Evolutionary conservation across 2,329 filamentous ascomycete genomes (phyloP).

Genomic region (Cercospora sp.): DNA sequence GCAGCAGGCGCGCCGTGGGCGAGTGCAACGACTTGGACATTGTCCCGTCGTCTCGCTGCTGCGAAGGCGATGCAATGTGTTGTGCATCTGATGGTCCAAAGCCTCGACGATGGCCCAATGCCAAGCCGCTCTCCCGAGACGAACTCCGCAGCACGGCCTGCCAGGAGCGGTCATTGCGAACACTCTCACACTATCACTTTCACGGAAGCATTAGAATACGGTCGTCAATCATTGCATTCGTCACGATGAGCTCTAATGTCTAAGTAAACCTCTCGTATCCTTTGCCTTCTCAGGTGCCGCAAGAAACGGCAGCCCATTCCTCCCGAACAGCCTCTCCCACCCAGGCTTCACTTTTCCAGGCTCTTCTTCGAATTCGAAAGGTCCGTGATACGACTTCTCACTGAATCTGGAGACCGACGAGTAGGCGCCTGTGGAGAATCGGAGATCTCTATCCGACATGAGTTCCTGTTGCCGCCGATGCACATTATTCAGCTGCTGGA

Average conservation of each 20-base stretch:
- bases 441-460: not conserved
- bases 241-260: not conserved
- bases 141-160: not conserved
- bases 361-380: conserved; percentile 19
- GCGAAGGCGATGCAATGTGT: not conserved
- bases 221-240: not conserved
- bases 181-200: not conserved
- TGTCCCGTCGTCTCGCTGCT: conserved; percentile 1
- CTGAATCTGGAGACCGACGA: conserved; percentile 15
- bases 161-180: not conserved
- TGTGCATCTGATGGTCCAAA: not conserved
- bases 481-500: conserved; percentile 9
- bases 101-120: not conserved
- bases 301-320: conserved; percentile 2
- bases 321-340: conserved; percentile 15
- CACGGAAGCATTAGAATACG: not conserved
- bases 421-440: conserved; percentile 4
- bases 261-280: not conserved
- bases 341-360: conserved; percentile 12
- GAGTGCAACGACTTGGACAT: conserved; percentile 49
- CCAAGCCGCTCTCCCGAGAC: not conserved
- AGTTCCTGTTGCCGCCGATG: not conserved
- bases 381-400: conserved; percentile 18
- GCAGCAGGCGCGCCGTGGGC: conserved; percentile 68
- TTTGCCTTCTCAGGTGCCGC: conserved; percentile 7